Evolutionary conservation across 108 stramenopile genomes (phyloP), one percentile per base, ranked within the genome.

Genomic region (Cyclotella sp.): DNA sequence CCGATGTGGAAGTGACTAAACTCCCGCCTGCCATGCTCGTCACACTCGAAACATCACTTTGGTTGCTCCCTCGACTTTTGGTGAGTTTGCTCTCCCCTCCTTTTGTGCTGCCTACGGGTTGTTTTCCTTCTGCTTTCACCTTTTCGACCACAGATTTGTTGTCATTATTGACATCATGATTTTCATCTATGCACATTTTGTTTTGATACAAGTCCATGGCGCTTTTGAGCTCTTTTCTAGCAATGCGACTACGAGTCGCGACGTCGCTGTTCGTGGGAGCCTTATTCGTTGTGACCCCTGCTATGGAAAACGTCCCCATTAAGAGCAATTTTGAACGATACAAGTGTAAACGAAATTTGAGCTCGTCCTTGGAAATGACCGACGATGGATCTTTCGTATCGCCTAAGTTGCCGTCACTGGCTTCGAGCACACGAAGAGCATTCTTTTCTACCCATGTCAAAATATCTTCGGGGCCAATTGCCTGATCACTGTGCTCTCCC

Each of bases 121-220:
- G 19, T 40, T 64, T 64, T 24, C 1, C 43, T 46, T 45, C 24
- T 24, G 1, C 3, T 64, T 64, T 64, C 21, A 13, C 8, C 22
- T 45, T 64, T 44, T 64, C 43, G 26, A 6, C 14, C 43, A 46
- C 5, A 21, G 43, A 64, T 45, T 39, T 39, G 21, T 13, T 45
- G 22, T 64, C 55, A 24, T 27, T 58, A 21, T 58, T 64, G 44
- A 34, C 28, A 64, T 34, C 15, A 41, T 49, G 28, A 5, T 59
- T 15, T 28, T 28, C 62, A 62, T 53, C 76, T 83, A 85, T 8
- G 87, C 80, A 68, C 19, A 68, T 13, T 45, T 92, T 92, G 63
- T 92, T 90, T 52, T 95, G 89, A 75, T 88, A 91, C 29, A 91
- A 78, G 70, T 95, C 93, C 91, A 92, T 95, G 65, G 93, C 93